phyloP scores from a whole-genome alignment of 2,329 filamentous ascomycete species.

The Colletotrichum sp. region DNA sequence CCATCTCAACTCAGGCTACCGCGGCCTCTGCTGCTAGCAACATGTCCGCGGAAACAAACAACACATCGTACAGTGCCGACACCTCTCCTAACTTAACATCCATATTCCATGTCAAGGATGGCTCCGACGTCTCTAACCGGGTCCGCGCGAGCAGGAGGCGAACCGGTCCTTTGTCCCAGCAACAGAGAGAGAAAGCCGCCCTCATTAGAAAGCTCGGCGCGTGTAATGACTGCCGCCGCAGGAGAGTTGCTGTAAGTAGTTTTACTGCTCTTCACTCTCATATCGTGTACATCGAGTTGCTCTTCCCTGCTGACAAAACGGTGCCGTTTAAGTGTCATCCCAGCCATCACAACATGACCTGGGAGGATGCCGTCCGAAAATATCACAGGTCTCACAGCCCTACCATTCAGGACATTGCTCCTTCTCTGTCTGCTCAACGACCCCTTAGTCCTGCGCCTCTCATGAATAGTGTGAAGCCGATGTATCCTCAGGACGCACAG shows the following conservation, averaged over 20 bases:
- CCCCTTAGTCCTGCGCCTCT: constrained; percentile 52
- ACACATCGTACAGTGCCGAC: constrained; percentile 58
- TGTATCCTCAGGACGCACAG: constrained; percentile 51
- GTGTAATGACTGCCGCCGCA: constrained; percentile 59
- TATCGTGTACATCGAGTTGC: neutral
- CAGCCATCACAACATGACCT: constrained; percentile 65
- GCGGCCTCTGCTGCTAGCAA: constrained; percentile 42
- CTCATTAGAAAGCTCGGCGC: constrained; percentile 65
- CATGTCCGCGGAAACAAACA: constrained; percentile 50
- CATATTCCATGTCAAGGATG: constrained; percentile 62
- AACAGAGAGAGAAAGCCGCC: constrained; percentile 64
- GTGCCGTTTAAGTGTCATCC: constrained; percentile 56
- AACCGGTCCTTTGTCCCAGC: constrained; percentile 62
- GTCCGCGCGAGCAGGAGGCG: constrained; percentile 62
- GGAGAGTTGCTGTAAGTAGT: constrained; percentile 62
- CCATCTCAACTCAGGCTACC: constrained; percentile 57
- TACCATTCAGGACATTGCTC: constrained; percentile 53
- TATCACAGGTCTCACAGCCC: constrained; percentile 59
- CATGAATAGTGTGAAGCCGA: constrained; percentile 38
- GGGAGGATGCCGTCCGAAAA: constrained; percentile 62
- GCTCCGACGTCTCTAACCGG: constrained; percentile 56
- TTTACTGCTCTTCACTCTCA: neutral
- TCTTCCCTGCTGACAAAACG: constrained; percentile 16
- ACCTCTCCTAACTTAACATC: constrained; percentile 54
- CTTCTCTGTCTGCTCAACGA: constrained; percentile 43